Base-by-base conservation (phyloP, 371 early-diverging fungal species). In the Mucor saturninus region DNA sequence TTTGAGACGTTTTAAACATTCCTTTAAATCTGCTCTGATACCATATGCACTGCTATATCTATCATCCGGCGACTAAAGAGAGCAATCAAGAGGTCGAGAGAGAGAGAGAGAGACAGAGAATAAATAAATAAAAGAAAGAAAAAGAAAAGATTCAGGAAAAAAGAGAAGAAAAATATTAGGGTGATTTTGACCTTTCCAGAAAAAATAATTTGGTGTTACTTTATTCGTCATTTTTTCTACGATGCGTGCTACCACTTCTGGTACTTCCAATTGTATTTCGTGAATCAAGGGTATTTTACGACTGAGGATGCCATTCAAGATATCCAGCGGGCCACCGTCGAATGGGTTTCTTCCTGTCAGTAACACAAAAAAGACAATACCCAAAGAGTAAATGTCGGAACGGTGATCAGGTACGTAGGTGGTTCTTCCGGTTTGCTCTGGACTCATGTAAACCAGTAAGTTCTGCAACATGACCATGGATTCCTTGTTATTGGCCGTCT, bases 211-310 rank as follows among this genome's bases (percentile, higher is more conserved):
- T 42, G 2, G 38, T 3, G 7, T 35, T 65, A 81, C 86, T 75
- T 86, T 86, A 45, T 73, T 70, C 5, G 84, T 84, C 84, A 86
- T 83, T 64, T 83, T 85, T 56, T 81, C 78, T 15, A 85, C 68
- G 39, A 85, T 85, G 2, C 59, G 56, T 31, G 76, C 72, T 13
- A 85, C 54, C 1, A 83, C 64, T 21, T 74, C 73, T 4, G 86
- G 83, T 59, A 85, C 73, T 38, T 83, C 77, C 13, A 81, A 70
- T n/a, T 83, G 75, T 7, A 81, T 73, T 40, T 78, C 72, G 39
- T 78, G 66, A 15, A 83, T 66, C 5, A 78, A 63, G 0, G 81
- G 76, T 8, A 85, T 61, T 49, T 78, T 83, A 28, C 64, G 71
- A 51, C 83, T 77, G 7, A 85, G 59, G 7, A 85, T 78, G 15